phyloP scores from a whole-genome alignment of 1,139 yeast species.

The Pichia sp. region DNA sequence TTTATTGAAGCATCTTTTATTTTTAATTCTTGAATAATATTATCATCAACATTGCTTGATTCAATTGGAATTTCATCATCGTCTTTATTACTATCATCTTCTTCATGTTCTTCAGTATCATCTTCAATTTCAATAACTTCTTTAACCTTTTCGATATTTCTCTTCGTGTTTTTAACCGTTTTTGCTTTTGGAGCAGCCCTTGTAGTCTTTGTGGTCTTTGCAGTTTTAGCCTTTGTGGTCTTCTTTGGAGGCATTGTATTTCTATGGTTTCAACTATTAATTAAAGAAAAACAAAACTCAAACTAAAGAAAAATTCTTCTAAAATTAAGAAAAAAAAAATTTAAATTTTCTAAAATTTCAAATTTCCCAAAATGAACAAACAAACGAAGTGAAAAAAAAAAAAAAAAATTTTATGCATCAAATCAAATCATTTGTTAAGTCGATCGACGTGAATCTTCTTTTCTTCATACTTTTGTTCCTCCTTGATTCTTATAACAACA shows the following conservation, averaged over 20 bases:
- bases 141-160: slow-evolving; percentile 10
- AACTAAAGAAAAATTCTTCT: not conserved
- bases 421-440: not conserved
- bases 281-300: not conserved
- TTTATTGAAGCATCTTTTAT: slow-evolving; percentile 23
- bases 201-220: not conserved
- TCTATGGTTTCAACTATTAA: too few species aligned
- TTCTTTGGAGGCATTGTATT: slow-evolving; percentile 11
- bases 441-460: not conserved
- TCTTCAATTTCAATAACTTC: slow-evolving; percentile 16
- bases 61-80: slow-evolving; percentile 18
- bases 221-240: not conserved
- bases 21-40: slow-evolving; percentile 3
- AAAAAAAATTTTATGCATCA: not conserved
- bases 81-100: slow-evolving; percentile 18
- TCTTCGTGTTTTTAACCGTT: slow-evolving; percentile 2
- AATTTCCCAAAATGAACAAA: not conserved
- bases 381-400: slow-evolving; percentile 1
- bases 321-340: not conserved
- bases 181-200: slow-evolving; percentile 3
- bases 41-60: slow-evolving; percentile 26
- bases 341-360: not conserved
- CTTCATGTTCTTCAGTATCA: too few species aligned
- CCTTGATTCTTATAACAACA: too few species aligned
- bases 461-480: too few species aligned